phyloP scores from a whole-genome alignment of 202 grass and related monocot species.

The Elaeis oleifera region DNA sequence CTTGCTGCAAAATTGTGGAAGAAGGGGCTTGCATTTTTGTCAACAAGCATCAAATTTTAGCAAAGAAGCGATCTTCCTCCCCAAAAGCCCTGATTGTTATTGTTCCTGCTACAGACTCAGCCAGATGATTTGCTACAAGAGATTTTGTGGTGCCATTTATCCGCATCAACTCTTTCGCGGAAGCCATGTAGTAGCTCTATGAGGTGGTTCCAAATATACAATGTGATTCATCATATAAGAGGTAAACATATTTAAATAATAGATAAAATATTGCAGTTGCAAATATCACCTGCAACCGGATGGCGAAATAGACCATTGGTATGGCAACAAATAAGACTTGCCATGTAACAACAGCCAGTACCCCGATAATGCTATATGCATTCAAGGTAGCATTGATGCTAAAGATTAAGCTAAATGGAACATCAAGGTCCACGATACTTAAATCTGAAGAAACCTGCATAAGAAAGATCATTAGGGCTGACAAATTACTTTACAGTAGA shows the following conservation, averaged over 20 bases:
- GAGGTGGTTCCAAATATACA: conserved; percentile 20
- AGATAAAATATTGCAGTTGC: background rate
- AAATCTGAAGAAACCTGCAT: conserved; percentile 78
- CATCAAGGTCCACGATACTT: conserved; percentile 79
- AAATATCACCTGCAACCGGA: conserved; percentile 60
- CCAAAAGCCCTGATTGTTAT: conserved; percentile 78
- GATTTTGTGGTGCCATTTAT: conserved; percentile 97
- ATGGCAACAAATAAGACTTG: conserved; percentile 70
- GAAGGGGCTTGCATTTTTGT: conserved; percentile 77
- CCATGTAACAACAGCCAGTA: conserved; percentile 86
- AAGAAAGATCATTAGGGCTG: background rate
- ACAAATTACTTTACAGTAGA: background rate
- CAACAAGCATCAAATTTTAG: conserved; percentile 63
- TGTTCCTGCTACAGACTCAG: conserved; percentile 75
- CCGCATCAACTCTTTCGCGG: conserved; percentile 90
- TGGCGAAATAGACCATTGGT: conserved; percentile 59
- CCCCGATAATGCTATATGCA: conserved; percentile 67
- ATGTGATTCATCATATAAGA: background rate
- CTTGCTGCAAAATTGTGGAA: conserved; percentile 78
- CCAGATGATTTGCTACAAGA: conserved; percentile 69
- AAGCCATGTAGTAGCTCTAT: conserved; percentile 79
- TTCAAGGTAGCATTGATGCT: conserved; percentile 49
- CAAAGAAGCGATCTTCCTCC: conserved; percentile 83
- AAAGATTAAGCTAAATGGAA: conserved; percentile 68
- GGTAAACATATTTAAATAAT: too few relatives aligned